A percentile compares a stretch with the other conserved stretches of the same genome.
phyloP scores from a whole-genome alignment of 1,284 basidiomycete genomes.

The Microbotryum intermedium region DNA sequence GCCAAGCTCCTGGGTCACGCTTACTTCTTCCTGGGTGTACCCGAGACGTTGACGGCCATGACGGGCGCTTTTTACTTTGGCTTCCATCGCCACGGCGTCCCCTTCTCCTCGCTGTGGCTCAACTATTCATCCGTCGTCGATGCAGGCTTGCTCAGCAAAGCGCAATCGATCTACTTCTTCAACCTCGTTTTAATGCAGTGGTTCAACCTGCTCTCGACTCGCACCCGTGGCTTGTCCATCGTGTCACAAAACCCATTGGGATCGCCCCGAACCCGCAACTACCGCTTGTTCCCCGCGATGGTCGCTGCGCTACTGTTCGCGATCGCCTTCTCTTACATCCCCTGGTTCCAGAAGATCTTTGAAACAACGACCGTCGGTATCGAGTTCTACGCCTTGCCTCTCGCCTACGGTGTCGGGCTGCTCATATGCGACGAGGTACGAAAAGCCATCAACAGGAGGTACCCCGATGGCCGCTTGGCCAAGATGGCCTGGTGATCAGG shows the following conservation, averaged over 20 bases:
- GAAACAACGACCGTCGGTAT: slow-evolving; percentile 49
- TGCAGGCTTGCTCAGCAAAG: slow-evolving; percentile 41
- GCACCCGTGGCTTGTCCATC: slow-evolving; percentile 48
- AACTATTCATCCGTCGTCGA: slow-evolving; percentile 46
- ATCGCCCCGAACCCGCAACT: slow-evolving; percentile 39
- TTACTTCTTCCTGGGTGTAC: slow-evolving; percentile 54
- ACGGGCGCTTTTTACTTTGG: slow-evolving; percentile 44
- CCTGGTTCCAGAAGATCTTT: slow-evolving; percentile 48
- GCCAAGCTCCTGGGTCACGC: slow-evolving; percentile 53
- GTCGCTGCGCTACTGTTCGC: slow-evolving; percentile 44
- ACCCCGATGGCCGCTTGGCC: too few species aligned
- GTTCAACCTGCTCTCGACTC: slow-evolving; percentile 50
- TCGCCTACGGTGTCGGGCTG: slow-evolving; percentile 42
- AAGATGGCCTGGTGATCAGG: too few species aligned
- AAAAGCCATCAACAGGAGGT: slow-evolving; percentile 19
- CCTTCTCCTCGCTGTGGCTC: slow-evolving; percentile 50
- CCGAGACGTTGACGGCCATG: slow-evolving; percentile 50
- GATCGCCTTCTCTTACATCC: slow-evolving; percentile 32
- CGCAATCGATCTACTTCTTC: slow-evolving; percentile 44
- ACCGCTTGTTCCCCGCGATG: slow-evolving; percentile 48
- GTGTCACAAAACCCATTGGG: slow-evolving; percentile 45
- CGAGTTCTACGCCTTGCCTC: slow-evolving; percentile 48
- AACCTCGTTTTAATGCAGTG: slow-evolving; percentile 58
- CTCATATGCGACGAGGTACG: slow-evolving; percentile 38
- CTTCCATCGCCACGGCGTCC: slow-evolving; percentile 43